Evolutionary conservation across 352 stramenopile genomes (phyloP).

Genomic region (Aphanomyces astaci): DNA sequence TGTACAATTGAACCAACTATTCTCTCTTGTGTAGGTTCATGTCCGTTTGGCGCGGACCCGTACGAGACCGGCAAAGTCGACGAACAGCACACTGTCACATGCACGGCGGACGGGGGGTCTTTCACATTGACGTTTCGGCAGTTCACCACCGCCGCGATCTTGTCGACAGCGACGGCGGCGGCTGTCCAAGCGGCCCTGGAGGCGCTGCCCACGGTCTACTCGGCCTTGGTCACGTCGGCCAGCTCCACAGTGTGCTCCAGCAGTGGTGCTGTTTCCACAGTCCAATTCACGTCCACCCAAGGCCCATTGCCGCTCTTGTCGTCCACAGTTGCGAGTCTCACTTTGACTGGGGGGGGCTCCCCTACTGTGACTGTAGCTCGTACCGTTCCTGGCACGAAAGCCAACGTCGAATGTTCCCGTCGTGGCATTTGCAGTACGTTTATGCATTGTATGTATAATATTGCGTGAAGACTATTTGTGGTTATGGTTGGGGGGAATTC

Average conservation of each 20-base stretch:
- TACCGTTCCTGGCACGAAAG: conserved; percentile 54
- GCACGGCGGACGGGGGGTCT: conserved; percentile 39
- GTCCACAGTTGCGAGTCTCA: conserved; percentile 33
- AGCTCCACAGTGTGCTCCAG: conserved; percentile 33
- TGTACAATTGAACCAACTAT: neutral
- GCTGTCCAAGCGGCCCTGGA: conserved; percentile 48
- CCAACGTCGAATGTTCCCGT: conserved; percentile 64
- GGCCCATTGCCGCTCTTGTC: conserved; percentile 47
- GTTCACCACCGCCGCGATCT: conserved; percentile 48
- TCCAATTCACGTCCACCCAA: conserved; percentile 65
- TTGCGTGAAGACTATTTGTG: neutral
- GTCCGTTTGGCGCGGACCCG: conserved; percentile 39
- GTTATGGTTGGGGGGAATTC: too few species aligned
- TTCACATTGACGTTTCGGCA: conserved; percentile 69
- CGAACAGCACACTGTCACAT: conserved; percentile 57
- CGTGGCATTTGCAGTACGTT: conserved; percentile 61
- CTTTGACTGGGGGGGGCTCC: conserved; percentile 26
- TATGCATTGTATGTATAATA: neutral
- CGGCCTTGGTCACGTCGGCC: conserved; percentile 42
- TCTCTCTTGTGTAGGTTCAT: conserved; percentile 23
- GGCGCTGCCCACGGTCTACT: conserved; percentile 41
- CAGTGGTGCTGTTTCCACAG: conserved; percentile 32
- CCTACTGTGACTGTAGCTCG: conserved; percentile 31
- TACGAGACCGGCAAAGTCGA: conserved; percentile 51
- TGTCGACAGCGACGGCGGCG: conserved; percentile 33